A percentile compares a stretch with the other conserved stretches of the same genome.
Evolutionary conservation across 306 rosid genomes (phyloP).

Genomic region (Canavalia gladiata): DNA sequence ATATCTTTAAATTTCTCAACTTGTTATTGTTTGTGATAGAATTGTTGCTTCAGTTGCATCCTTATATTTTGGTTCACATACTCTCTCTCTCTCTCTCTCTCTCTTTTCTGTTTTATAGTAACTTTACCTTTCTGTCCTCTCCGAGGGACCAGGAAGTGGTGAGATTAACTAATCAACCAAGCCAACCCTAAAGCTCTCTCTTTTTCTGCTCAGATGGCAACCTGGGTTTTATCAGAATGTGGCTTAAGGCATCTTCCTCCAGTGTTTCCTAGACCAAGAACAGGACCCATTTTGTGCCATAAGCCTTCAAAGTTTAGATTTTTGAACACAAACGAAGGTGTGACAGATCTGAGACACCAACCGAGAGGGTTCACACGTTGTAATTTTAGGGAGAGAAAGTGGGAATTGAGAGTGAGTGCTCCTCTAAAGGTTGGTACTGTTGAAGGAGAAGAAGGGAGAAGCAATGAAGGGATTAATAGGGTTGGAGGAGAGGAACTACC

Average conservation of each 20-base stretch:
- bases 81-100: neutral
- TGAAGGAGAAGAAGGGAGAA: constrained; percentile 59
- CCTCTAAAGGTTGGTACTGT: constrained; percentile 61
- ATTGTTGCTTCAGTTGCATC: constrained; percentile 14
- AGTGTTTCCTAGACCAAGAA: constrained; percentile 59
- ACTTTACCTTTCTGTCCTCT: constrained; percentile 39
- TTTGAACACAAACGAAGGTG: constrained; percentile 46
- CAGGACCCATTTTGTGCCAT: constrained; percentile 48
- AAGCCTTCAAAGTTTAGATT: constrained; percentile 54
- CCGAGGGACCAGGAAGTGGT: constrained; percentile 15
- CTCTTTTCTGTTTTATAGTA: neutral
- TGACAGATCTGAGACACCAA: constrained; percentile 54
- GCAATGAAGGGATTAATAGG: constrained; percentile 49
- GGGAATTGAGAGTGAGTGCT: constrained; percentile 84
- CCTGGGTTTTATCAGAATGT: constrained; percentile 86
- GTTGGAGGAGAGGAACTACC: constrained; percentile 43
- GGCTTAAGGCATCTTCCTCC: constrained; percentile 77
- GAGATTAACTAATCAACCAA: neutral
- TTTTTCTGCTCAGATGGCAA: constrained; percentile 74
- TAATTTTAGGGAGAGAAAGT: constrained; percentile 52
- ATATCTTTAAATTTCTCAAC: constrained; percentile 2
- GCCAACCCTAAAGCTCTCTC: constrained; percentile 39
- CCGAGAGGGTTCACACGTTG: constrained; percentile 40
- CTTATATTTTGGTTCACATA: constrained; percentile 40
- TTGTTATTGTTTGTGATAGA: neutral